These are phyloP conservation scores for Saccharomycopsis schoenii DNA, from an alignment of 805 yeast genomes.

Conservation along the genomic window DNA sequence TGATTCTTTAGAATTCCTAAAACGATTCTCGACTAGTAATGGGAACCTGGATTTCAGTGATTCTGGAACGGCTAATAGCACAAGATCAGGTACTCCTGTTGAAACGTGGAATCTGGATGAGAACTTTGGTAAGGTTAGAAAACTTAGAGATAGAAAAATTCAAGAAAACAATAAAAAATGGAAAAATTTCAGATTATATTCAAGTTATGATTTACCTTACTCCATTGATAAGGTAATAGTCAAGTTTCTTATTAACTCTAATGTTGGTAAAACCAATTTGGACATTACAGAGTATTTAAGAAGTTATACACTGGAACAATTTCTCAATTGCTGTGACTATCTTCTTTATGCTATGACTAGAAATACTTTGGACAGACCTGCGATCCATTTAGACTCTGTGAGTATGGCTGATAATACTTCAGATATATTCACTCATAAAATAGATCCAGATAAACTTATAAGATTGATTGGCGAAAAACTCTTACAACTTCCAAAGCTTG, in stretches of 20 bases:
- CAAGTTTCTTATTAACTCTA: not conserved
- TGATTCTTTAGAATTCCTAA: not conserved
- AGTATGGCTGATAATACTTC: not conserved
- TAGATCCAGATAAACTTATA: not conserved
- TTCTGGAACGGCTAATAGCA: not conserved
- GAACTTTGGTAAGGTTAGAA: not conserved
- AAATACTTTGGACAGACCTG: not conserved
- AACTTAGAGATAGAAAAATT: not conserved
- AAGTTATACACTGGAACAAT: not conserved
- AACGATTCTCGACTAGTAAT: not conserved
- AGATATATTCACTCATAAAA: not conserved
- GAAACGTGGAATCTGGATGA: not conserved
- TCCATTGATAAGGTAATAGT: not conserved
- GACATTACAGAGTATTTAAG: not conserved
- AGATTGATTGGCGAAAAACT: slow-evolving; percentile 13
- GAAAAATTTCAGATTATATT: not conserved
- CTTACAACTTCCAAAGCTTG: not conserved
- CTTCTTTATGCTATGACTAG: not conserved
- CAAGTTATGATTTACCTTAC: not conserved
- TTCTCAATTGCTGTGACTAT: not conserved
- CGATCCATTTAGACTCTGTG: not conserved
- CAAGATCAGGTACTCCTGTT: not conserved
- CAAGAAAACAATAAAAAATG: not conserved
- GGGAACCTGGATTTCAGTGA: not conserved
- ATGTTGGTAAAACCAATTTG: not conserved